Evolutionary conservation across 2,329 filamentous ascomycete species (phyloP), one percentile per base, ranked within the genome.

Genomic region (Elsinoe batatas): DNA sequence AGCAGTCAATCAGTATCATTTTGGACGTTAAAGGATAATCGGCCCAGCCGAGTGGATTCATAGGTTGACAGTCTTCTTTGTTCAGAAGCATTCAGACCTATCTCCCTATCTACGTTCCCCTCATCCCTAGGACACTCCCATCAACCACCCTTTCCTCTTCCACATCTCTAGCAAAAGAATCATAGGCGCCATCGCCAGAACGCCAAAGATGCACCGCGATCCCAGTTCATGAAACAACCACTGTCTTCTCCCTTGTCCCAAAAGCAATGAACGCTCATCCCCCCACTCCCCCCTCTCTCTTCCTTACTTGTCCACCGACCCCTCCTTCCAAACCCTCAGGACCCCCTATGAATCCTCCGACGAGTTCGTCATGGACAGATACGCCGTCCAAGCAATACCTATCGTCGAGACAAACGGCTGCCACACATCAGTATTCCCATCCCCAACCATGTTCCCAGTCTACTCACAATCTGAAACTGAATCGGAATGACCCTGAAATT

Each of bases 341-440:
- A 12, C 47, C 35, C 26, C 44, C 55, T 58, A 60, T 32, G 75
- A 77, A 54, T 91, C 87, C 58, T 94, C 89, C 2, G 89, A 78
- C 4, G 90, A 85, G 72, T 97, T 97, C 59, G 86, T 88, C 53
- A 98, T 79, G 2, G 91, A 96, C 10, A 98, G 81, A 71, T 96
- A 98, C 17, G 91, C 91, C 10, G 93, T 97, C 93, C 91, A 97
- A 33, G 90, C 90, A 64, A 97, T 97, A 78, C 91, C 91, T 56
- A 98, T 74, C 7, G 88, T 94, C 13, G 91, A 96, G 7, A 96
- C 91, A 68, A 98, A 97, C 0, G 91, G 91, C 91, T 95, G 64
- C 42, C 43, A 35, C 33, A 11, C 17, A 20, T 62, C 50, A 56
- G 57, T 62, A 22, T 62, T 54, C 15, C 18, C 1, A 18, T 20